phyloP scores from a whole-genome alignment of 192 early-diverging fungal genomes.

The Phlyctochytrium bullatum region DNA sequence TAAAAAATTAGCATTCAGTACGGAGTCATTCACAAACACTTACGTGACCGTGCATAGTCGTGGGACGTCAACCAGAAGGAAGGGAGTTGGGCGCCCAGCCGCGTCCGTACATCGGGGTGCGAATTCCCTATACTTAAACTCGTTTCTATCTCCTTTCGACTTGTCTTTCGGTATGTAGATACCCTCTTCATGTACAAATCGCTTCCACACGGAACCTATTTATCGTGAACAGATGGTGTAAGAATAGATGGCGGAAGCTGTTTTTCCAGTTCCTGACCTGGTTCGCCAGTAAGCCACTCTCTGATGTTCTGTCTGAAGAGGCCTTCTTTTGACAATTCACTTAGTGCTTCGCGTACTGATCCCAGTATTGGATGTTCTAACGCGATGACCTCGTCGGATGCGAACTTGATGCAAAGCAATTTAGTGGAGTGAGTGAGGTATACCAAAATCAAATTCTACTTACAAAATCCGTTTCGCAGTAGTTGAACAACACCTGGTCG shows the following conservation, averaged over 20 bases:
- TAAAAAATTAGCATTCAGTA: too few species aligned
- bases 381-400: conserved; percentile 19
- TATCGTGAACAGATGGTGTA: too few species aligned
- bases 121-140: background rate
- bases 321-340: conserved; percentile 9
- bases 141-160: background rate
- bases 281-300: background rate
- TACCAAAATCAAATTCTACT: background rate
- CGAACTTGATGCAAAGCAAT: conserved; percentile 2
- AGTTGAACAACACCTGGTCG: conserved; percentile 17
- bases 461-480: conserved; percentile 14
- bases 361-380: conserved; percentile 24
- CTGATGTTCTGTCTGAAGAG: background rate
- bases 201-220: conserved; percentile 1
- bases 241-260: background rate
- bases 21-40: too few species aligned
- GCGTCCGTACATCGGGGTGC: background rate
- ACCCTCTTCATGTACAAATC: background rate
- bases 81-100: conserved; percentile 4
- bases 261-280: background rate
- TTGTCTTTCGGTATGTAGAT: conserved; percentile 6
- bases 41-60: conserved; percentile 4
- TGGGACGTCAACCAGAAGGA: conserved; percentile 1
- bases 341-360: conserved; percentile 9
- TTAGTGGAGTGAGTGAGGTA: background rate